Percentiles rank a stretch among this genome's conserved stretches.
phyloP scores from a whole-genome alignment of 2,329 filamentous ascomycete genomes.

The Penicillium polonicum region DNA sequence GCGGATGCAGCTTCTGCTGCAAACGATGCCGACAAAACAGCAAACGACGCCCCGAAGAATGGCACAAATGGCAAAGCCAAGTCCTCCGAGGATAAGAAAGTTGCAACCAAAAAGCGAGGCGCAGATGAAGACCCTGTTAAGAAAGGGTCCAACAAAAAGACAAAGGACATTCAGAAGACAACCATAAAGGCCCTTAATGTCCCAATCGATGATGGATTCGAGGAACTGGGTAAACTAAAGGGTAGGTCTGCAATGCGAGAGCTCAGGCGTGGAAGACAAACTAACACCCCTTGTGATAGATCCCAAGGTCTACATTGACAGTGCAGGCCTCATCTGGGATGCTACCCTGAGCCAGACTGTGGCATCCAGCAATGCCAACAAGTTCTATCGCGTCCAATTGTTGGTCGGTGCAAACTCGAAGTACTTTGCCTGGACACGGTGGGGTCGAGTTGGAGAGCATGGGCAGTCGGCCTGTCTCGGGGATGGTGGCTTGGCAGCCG shows the following conservation, averaged over 20 bases:
- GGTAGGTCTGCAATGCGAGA: neutral
- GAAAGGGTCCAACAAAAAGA: slow-evolving; percentile 33
- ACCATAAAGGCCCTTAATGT: slow-evolving; percentile 45
- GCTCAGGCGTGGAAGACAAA: neutral
- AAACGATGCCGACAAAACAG: neutral
- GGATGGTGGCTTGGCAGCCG: slow-evolving; percentile 37
- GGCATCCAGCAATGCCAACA: slow-evolving; percentile 71
- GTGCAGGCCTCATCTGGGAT: slow-evolving; percentile 68
- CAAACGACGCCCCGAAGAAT: slow-evolving; percentile 14
- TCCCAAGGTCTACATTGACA: slow-evolving; percentile 62
- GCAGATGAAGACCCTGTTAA: neutral
- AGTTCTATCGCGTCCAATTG: slow-evolving; percentile 75
- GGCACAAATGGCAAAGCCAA: slow-evolving; percentile 17
- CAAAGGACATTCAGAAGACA: slow-evolving; percentile 48
- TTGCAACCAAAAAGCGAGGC: slow-evolving; percentile 10
- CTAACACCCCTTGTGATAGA: slow-evolving; percentile 1
- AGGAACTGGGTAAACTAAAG: neutral
- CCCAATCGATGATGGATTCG: slow-evolving; percentile 47
- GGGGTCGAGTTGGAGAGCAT: slow-evolving; percentile 69
- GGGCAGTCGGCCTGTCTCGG: slow-evolving; percentile 49
- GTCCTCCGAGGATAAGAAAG: slow-evolving; percentile 13
- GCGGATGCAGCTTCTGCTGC: neutral
- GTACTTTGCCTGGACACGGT: slow-evolving; percentile 70
- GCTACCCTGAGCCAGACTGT: slow-evolving; percentile 79
- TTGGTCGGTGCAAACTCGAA: slow-evolving; percentile 31